These are phyloP conservation scores for Pichia sp. DNA, from an alignment of 1,139 yeast genomes.

Conservation along the genomic window DNA sequence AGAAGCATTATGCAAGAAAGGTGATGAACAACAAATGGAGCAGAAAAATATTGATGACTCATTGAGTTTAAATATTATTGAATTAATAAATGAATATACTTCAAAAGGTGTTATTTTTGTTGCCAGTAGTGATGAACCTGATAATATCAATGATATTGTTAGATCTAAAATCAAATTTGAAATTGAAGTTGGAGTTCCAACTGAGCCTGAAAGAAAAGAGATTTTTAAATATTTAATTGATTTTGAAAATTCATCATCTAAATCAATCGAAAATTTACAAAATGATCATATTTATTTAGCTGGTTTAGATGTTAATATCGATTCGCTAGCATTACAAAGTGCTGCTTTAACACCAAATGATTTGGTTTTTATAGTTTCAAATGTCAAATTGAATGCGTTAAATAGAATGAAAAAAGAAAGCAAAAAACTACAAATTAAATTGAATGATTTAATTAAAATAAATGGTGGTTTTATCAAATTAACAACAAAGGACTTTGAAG, in stretches of 20 bases:
- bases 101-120: constrained; percentile 45
- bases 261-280: not conserved
- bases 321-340: constrained; percentile 70
- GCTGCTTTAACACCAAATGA: constrained; percentile 93
- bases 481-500: constrained; percentile 59
- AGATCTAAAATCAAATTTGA: constrained; percentile 74
- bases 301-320: constrained; percentile 51
- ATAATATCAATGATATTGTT: constrained; percentile 58
- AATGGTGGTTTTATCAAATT: constrained; percentile 52
- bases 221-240: constrained; percentile 51
- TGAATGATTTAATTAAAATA: constrained; percentile 26
- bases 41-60: constrained; percentile 42
- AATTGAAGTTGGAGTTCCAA: constrained; percentile 68
- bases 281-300: constrained; percentile 21
- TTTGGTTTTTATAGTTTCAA: constrained; percentile 61
- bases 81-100: constrained; percentile 53
- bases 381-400: constrained; percentile 54
- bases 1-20: constrained; percentile 63
- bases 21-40: constrained; percentile 46
- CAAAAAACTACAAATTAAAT: constrained; percentile 11
- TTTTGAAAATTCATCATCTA: constrained; percentile 6
- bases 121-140: constrained; percentile 69
- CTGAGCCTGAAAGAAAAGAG: constrained; percentile 61
- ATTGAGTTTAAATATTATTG: constrained; percentile 53
- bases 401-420: constrained; percentile 40